Base-by-base conservation (phyloP, 139 green algal species). In the Chlamydomonas sp. region DNA sequence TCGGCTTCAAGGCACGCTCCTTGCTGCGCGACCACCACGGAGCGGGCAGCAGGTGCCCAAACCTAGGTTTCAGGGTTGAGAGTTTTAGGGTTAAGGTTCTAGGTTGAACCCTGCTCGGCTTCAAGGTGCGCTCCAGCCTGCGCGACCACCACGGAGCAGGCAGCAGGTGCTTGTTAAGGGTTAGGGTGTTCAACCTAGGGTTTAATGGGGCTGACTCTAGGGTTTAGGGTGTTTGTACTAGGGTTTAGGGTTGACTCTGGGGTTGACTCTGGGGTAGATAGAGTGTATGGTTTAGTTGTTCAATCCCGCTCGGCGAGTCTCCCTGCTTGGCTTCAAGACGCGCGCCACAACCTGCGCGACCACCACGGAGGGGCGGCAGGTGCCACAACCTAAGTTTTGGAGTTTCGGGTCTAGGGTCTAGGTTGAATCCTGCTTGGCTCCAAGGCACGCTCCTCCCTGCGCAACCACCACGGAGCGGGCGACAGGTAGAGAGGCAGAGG, bases 91-190 rank as follows among this genome's bases (percentile, higher is more conserved):
- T n/a, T n/a, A n/a, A n/a, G 24, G 60, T 48, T 10, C 10, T 20
- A 10, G 60, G 60, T 10, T 20, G 39, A 6, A 28, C n/a, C 10
- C 60, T 68, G 10, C 13, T 68, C 13, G 60, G 60, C 22, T 68
- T 68, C 48, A 68, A 68, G 60, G 31, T 30, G n/a, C 13, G 60
- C 5, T 5, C 8, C 6, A 28, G 31, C 24, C 34, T 68, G 10
- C 10, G 34, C 31, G 60, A 68, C 34, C 48, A 68, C 60, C 60
- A 68, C 60, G 10, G 48, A 68, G 60, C 30, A 20, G 43, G 16
- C 13, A 54, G 43, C 16, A 26, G 43, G 13, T 54, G 43, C 20
- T n/a, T n/a, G n/a, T n/a, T n/a, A n/a, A n/a, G n/a, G n/a, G n/a
- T n/a, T n/a, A n/a, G n/a, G n/a, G n/a, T n/a, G n/a, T n/a, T 13